Base-by-base conservation (phyloP, 2,329 filamentous ascomycete genomes). In the Grosmannia serpens region DNA sequence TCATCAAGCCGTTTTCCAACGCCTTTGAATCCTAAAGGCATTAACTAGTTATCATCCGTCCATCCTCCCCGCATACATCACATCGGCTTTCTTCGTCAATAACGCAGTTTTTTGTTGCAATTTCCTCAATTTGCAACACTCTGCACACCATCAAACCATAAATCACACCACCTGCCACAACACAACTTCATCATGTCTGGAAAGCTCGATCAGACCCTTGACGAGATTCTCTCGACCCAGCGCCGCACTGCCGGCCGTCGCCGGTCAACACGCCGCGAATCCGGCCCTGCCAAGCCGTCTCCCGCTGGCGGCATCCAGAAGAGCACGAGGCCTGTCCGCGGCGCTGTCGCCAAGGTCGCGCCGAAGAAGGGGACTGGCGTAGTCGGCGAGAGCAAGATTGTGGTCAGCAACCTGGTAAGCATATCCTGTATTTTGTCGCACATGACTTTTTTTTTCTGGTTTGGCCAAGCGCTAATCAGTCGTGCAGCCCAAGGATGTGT, bases 321-420 rank as follows among this genome's bases (percentile, higher is more conserved):
- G 82, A 84, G 77, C 66, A 79, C 82, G 60, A 88, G 80, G 68
- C 73, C 77, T 65, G 71, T 79, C 60, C 87, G 86, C 67, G 77
- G 77, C 64, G 74, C 76, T 61, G 75, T 77, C 53, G 77, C 78
- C 66, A 85, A 85, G 75, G 76, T 82, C 61, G 76, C 79, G 49
- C 83, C 88, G 66, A 88, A 85, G 70, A 88, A 85, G 70, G 81
- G 82, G 61, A 74, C 81, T 59, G 75, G 78, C 64, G 73, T 75
- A 62, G 77, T 78, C 68, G 85, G 84, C 69, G 90, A 95, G 66
- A 95, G 90, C 81, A 97, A 96, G 79, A 92, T 97, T 77, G 89
- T 96, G 75, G 92, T 99, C 77, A 96, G 90, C 86, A 95, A 95
- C 79, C 83, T 99, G 81, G 91, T 96, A 87, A 75, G 91, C 35